A percentile compares a stretch with the other conserved stretches of the same genome.
Conservation (phyloP, 441 rosid species). For the Populus hybrid region DNA sequence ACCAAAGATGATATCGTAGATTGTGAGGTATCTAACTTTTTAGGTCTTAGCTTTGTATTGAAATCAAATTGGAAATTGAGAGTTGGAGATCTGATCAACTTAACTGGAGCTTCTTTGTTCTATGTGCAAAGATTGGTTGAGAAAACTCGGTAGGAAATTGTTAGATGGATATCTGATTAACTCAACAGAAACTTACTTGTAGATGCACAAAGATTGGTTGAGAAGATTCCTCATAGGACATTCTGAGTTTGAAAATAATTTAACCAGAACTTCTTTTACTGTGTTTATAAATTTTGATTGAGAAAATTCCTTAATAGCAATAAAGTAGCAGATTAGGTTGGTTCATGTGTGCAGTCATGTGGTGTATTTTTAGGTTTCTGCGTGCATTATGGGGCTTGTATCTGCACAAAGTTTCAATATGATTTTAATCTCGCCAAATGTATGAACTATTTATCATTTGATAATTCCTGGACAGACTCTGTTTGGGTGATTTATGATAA, state of each 20-base stretch:
- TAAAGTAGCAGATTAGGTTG: background rate
- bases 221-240: background rate
- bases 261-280: background rate
- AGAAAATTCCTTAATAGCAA: background rate
- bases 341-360: background rate
- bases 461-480: background rate
- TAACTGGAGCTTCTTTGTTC: background rate
- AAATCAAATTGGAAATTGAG: background rate
- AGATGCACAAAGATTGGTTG: background rate
- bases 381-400: background rate
- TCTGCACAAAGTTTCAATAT: background rate
- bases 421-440: background rate
- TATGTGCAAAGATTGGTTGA: too few species aligned
- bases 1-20: background rate
- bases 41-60: background rate
- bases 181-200: background rate
- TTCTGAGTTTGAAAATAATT: background rate
- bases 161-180: background rate
- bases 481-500: background rate
- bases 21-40: background rate
- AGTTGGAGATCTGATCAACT: background rate
- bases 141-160: too few species aligned
- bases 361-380: conserved; percentile 1
- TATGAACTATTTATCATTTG: background rate
- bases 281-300: background rate